Percentiles rank a stretch among this genome's conserved stretches.
Conservation (phyloP, 2,329 filamentous ascomycete genomes). For the Akanthomyces dipterigenus region DNA sequence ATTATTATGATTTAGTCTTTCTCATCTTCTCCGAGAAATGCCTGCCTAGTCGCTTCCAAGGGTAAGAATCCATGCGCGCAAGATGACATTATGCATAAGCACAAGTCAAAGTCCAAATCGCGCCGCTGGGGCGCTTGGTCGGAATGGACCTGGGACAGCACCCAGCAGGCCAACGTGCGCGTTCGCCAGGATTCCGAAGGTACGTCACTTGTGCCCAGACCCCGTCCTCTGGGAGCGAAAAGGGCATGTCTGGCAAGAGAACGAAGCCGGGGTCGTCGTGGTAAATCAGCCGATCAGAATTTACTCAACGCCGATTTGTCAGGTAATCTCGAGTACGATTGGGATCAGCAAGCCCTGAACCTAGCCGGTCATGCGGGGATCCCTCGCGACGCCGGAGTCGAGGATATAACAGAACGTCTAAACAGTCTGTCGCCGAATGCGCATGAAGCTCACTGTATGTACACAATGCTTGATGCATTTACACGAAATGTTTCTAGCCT, state of each 20-base stretch:
- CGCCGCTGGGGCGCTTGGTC: conserved; percentile 22
- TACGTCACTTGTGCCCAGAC: conserved; percentile 10
- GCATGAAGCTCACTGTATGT: conserved; percentile 19
- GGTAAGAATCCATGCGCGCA: conserved; percentile 6
- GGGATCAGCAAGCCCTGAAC: conserved; percentile 16
- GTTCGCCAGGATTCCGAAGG: conserved; percentile 22
- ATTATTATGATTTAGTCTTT: not conserved
- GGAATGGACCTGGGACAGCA: conserved; percentile 20
- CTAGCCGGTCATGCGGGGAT: conserved; percentile 15
- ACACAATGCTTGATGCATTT: not conserved
- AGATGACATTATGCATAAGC: conserved; percentile 25
- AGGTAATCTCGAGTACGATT: conserved; percentile 22
- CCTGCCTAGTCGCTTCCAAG: not conserved
- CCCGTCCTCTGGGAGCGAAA: not conserved
- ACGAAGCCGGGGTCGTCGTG: too few relatives aligned
- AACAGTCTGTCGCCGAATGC: conserved; percentile 15
- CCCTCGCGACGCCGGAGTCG: conserved; percentile 20
- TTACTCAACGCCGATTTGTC: not conserved
- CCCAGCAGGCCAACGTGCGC: conserved; percentile 17
- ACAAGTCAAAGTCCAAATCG: conserved; percentile 22
- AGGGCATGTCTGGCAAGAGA: not conserved
- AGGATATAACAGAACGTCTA: conserved; percentile 20
- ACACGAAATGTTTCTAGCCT: not conserved
- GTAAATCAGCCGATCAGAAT: not conserved
- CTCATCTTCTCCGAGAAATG: not conserved